phyloP scores from a whole-genome alignment of 2,329 filamentous ascomycete species.

The Raffaelea albimanens region DNA sequence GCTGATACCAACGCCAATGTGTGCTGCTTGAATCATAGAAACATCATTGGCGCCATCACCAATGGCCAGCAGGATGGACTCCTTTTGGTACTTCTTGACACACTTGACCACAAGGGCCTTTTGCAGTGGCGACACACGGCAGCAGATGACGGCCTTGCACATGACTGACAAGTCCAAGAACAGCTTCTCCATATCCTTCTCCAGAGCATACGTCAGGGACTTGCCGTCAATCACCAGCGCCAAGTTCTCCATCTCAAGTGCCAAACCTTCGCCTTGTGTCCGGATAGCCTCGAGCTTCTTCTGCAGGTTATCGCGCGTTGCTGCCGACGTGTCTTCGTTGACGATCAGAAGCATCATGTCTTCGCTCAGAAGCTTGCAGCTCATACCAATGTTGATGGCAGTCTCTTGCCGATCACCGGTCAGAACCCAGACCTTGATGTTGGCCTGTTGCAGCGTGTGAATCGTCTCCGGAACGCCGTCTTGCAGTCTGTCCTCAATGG shows the following conservation, averaged over 20 bases:
- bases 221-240: conserved; percentile 95
- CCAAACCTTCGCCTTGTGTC: conserved; percentile 66
- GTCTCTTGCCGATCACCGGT: conserved; percentile 97
- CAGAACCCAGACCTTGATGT: conserved; percentile 97
- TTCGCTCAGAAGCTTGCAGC: conserved; percentile 94
- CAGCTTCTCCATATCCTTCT: conserved; percentile 85
- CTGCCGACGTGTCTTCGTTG: conserved; percentile 75
- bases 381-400: conserved; percentile 99
- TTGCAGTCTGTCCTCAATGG: conserved; percentile 93
- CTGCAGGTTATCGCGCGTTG: conserved; percentile 77
- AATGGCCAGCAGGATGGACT: conserved; percentile 87
- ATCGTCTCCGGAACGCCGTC: conserved; percentile 98
- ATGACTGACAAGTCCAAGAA: conserved; percentile 89
- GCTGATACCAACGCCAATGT: conserved; percentile 95
- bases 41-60: conserved; percentile 98
- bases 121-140: conserved; percentile 90
- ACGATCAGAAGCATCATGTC: conserved; percentile 97
- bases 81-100: conserved; percentile 83
- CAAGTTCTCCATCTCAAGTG: conserved; percentile 68
- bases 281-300: conserved; percentile 91
- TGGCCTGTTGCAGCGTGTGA: conserved; percentile 89
- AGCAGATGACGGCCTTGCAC: conserved; percentile 99
- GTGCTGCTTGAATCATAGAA: conserved; percentile 99
- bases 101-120: conserved; percentile 97
- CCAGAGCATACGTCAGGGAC: conserved; percentile 84